Percentiles rank a stretch among this genome's conserved stretches.
These are phyloP conservation scores for Mycogone perniciosa DNA, from an alignment of 2,329 filamentous ascomycete species.

Conservation along the genomic window DNA sequence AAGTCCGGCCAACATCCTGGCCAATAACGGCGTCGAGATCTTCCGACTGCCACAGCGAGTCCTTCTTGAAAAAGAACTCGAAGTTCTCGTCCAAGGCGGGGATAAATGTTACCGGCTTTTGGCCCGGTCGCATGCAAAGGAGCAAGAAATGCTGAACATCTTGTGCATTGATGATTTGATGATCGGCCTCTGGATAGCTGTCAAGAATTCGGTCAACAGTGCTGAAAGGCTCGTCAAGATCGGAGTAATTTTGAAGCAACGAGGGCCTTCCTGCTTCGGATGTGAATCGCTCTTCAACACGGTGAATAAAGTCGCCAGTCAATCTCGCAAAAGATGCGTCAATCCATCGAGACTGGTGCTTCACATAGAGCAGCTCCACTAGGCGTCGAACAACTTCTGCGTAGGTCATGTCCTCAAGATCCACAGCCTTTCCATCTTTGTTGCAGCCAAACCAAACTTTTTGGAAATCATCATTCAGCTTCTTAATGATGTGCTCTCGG, in stretches of 20 bases:
- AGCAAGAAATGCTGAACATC: constrained; percentile 96
- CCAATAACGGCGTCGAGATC: constrained; percentile 92
- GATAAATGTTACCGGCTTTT: constrained; percentile 96
- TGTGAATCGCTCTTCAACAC: constrained; percentile 94
- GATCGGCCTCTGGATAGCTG: constrained; percentile 78
- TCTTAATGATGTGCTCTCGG: constrained; percentile 87
- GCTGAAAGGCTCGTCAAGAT: constrained; percentile 75
- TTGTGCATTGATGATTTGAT: constrained; percentile 94
- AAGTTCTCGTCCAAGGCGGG: constrained; percentile 95
- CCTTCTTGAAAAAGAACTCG: constrained; percentile 99
- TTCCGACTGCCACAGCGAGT: constrained; percentile 98
- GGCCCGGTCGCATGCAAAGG: constrained; percentile 81
- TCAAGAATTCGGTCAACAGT: constrained; percentile 73
- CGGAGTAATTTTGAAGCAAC: constrained; percentile 80
- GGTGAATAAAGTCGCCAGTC: constrained; percentile 92
- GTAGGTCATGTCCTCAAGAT: constrained; percentile 95
- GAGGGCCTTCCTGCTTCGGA: constrained; percentile 64
- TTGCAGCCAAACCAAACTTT: constrained; percentile 96
- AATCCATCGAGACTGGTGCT: constrained; percentile 87
- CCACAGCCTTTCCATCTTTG: constrained; percentile 69
- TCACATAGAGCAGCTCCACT: constrained; percentile 86
- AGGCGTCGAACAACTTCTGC: constrained; percentile 79
- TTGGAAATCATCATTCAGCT: constrained; percentile 92
- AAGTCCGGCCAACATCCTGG: constrained; percentile 92
- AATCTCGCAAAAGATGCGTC: constrained; percentile 75